A percentile compares a stretch with the other conserved stretches of the same genome.
These are phyloP conservation scores for Drechslerella stenobrocha DNA, from an alignment of 2,329 filamentous ascomycete genomes.

Conservation along the genomic window DNA sequence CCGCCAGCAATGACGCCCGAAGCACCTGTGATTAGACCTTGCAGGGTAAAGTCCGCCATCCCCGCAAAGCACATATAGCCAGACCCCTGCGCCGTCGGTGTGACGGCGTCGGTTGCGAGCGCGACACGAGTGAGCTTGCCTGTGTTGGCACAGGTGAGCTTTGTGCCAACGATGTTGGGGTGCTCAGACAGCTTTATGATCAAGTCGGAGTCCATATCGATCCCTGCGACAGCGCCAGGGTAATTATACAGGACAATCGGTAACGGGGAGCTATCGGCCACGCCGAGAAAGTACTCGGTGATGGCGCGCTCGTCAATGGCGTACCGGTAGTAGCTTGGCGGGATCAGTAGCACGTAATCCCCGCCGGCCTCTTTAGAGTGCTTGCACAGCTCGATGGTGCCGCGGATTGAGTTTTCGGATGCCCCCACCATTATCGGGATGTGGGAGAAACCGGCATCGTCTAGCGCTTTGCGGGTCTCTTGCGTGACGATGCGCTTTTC, in stretches of 20 bases:
- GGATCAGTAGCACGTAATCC: slow-evolving; percentile 74
- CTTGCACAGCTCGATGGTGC: slow-evolving; percentile 70
- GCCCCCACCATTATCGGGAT: slow-evolving; percentile 77
- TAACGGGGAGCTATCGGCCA: slow-evolving; percentile 66
- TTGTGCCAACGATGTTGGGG: slow-evolving; percentile 69
- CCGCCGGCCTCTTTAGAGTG: slow-evolving; percentile 71
- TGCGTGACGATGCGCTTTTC: slow-evolving; percentile 71
- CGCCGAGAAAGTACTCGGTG: slow-evolving; percentile 67
- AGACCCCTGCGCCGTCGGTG: slow-evolving; percentile 50
- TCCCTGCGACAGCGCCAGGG: slow-evolving; percentile 66
- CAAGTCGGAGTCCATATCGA: slow-evolving; percentile 67
- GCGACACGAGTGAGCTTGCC: slow-evolving; percentile 65
- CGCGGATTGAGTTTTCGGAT: slow-evolving; percentile 71
- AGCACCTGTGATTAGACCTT: slow-evolving; percentile 70
- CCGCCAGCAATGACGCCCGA: slow-evolving; percentile 72
- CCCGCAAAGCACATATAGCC: slow-evolving; percentile 72
- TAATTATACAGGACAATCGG: slow-evolving; percentile 72
- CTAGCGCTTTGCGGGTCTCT: slow-evolving; percentile 70
- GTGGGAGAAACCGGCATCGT: slow-evolving; percentile 66
- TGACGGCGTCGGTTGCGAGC: slow-evolving; percentile 60
- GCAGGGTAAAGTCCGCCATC: slow-evolving; percentile 73
- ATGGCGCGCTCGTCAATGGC: slow-evolving; percentile 61
- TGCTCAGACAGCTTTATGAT: slow-evolving; percentile 65
- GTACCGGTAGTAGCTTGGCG: slow-evolving; percentile 76
- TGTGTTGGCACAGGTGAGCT: slow-evolving; percentile 71